Evolutionary conservation across 2,329 filamentous ascomycete species (phyloP).

Genomic region (Colletotrichum salicis): DNA sequence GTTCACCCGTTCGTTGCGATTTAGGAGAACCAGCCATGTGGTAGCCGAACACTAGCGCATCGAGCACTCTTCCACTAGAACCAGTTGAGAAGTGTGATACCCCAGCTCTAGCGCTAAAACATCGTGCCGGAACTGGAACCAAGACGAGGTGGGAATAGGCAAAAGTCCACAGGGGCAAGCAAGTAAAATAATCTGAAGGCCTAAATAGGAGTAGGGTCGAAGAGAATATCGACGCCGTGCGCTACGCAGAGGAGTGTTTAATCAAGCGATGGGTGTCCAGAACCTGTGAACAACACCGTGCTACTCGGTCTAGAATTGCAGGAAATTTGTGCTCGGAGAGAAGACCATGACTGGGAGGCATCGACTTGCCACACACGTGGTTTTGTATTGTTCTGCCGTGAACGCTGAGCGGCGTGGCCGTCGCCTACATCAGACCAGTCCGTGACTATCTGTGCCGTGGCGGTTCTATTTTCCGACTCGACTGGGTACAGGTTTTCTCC

Average conservation of each 20-base stretch:
- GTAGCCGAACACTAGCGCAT: not conserved
- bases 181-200: not conserved
- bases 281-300: not conserved
- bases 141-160: not conserved
- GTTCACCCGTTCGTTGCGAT: not conserved
- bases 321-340: too few species aligned
- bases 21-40: not conserved
- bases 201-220: not conserved
- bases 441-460: not conserved
- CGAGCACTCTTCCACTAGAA: not conserved
- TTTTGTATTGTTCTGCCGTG: constrained; percentile 15
- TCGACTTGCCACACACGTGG: constrained; percentile 19
- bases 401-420: constrained; percentile 1
- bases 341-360: not conserved
- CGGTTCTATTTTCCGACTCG: constrained; percentile 11
- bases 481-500: constrained; percentile 8
- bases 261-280: not conserved
- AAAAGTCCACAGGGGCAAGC: not conserved
- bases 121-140: not conserved
- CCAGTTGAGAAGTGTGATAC: not conserved
- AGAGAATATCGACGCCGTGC: not conserved
- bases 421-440: not conserved
- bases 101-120: not conserved
- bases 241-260: not conserved
- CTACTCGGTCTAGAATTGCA: not conserved